Base-by-base conservation (phyloP, 2,329 filamentous ascomycete genomes). In the Monosporascus sp. region DNA sequence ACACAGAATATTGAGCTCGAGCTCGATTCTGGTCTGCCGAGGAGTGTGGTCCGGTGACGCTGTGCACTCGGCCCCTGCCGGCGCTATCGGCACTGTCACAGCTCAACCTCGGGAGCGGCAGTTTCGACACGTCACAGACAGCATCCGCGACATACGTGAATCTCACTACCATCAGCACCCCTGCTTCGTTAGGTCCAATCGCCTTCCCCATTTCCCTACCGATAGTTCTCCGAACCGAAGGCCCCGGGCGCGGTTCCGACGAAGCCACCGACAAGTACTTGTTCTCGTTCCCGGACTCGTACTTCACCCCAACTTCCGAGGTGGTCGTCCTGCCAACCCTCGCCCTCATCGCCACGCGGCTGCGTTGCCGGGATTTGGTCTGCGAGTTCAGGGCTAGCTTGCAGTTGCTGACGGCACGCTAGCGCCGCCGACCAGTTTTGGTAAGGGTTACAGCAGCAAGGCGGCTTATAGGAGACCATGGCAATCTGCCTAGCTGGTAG, bases 331-430 rank as follows among this genome's bases (percentile, higher is more conserved):
- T 82, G 38, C 72, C 71, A 25, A 79, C 72, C 1, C 65, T 77
- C 31, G 56, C 76, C 49, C 72, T 72, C 46, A 74, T 83, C 42
- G 76, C 78, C 1, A 60, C 62, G 6, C 73, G 79, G 1, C 65
- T 83, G 17, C 73, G 74, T 39, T 70, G 71, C 50, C 64, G 63
- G 2, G 62, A 69, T 1, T 51, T 66, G 18, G 62, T 80, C 46
- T 82, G 77, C 77, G 70, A 72, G 14, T 62, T 80, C 4, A 64
- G 70, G 17, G 70, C 74, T 22, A 61, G 67, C 25, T 81, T 79
- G 1, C 75, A 76, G 3, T 82, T 82, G 65, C 34, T 20, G 55
- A 58, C 50, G 51, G 62, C 51, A 62, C 58, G n/a, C 52, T 55
- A 36, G 49, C 51, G 63, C 31, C 9, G 5, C 11, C 31, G 9